Base-by-base conservation (phyloP, 139 green algal species). In the Tetraselmis striata region DNA sequence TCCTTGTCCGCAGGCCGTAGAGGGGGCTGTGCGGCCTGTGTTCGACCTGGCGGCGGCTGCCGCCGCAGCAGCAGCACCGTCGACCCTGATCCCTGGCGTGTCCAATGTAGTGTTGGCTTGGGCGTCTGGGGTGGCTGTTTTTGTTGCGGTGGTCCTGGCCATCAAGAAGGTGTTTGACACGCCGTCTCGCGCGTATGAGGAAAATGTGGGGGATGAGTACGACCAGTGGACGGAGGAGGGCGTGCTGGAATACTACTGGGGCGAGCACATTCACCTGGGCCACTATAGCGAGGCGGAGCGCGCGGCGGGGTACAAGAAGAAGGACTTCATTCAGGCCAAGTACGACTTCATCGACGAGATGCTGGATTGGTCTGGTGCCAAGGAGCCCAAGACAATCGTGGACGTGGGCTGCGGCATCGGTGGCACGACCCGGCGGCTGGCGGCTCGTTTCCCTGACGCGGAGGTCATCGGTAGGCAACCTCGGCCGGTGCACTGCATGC, bases 361-460 rank as follows among this genome's bases (percentile, higher is more conserved):
- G 94, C 81, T 96, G 27, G 31, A 85, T 1, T 91, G 96, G 85
- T 87, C 81, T 24, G 79, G 80, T 27, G 77, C 84, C 23, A 24
- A 86, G 45, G n/a, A 82, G 27, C 90, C 89, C 1, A 83, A 86
- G 26, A 84, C 75, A 25, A 91, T 98, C 29, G 86, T 98, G 23
- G 95, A 98, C 81, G 95, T 98, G 29, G 95, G 95, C 18, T 98
- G 95, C 85, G 95, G 95, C 45, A 96, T 98, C 86, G 95, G 95
- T 2, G 95, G 95, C 77, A 96, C 92, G 67, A 95, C 91, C 25
- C 89, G 95, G 25, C 89, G 93, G 80, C 85, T 98, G 31, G 95
- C 94, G 22, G 87, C 89, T 67, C 75, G 91, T 77, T 96, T 96
- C 81, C 89, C 88, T 0, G 29, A 93, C 23, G 91, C 93, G 1